Evolutionary conservation across 106 monocot genomes (phyloP).

Genomic region (Allium fistulosum): DNA sequence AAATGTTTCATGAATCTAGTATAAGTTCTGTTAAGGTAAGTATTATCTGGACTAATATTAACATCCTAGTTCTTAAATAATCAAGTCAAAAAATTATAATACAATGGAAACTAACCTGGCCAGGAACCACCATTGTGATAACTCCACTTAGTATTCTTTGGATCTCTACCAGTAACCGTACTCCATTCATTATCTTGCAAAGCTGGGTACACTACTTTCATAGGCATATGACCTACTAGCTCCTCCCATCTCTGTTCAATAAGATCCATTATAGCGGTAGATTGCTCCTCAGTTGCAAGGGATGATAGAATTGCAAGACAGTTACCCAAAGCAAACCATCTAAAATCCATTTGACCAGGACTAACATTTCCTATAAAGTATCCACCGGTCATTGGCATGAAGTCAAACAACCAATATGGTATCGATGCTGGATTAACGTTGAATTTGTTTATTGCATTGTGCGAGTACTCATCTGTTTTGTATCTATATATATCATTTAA

Average conservation of each 20-base stretch:
- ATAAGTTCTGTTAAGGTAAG: too few species aligned
- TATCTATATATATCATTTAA: constrained; percentile 13
- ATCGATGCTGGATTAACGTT: not conserved
- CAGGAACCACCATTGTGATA: constrained; percentile 28
- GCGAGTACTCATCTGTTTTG: not conserved
- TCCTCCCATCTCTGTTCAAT: constrained; percentile 81
- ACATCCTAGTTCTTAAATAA: too few species aligned
- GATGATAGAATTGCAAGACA: not conserved
- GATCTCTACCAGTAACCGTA: constrained; percentile 20
- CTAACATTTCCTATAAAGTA: not conserved
- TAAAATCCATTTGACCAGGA: not conserved
- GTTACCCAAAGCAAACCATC: not conserved
- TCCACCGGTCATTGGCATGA: not conserved
- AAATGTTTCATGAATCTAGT: too few species aligned
- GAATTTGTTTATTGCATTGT: not conserved
- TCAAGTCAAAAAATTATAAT: too few species aligned
- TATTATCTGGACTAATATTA: too few species aligned
- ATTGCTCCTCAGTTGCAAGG: constrained; percentile 72
- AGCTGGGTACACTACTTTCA: constrained; percentile 20
- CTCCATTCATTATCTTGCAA: constrained; percentile 20
- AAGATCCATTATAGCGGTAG: constrained; percentile 84
- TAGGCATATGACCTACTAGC: constrained; percentile 56
- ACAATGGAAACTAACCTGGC: constrained; percentile 12
- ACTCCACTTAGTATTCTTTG: constrained; percentile 24
- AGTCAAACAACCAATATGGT: not conserved